Evolutionary conservation across 2,329 filamentous ascomycete species (phyloP).

Genomic region (Xylariaceae sp.): DNA sequence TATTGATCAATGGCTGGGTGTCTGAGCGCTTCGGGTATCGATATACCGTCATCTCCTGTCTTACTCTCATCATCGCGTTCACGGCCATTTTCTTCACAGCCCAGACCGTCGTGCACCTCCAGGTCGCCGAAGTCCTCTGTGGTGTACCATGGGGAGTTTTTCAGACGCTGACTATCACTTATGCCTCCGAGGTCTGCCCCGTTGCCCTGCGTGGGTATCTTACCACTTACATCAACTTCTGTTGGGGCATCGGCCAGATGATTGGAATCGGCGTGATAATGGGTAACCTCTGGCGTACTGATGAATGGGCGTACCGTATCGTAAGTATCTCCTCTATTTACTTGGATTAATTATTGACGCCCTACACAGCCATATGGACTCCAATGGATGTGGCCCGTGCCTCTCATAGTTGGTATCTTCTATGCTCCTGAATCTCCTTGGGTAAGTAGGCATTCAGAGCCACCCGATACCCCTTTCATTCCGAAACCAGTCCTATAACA

Average conservation of each 20-base stretch:
- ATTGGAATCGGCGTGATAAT: conserved; percentile 75
- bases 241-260: conserved; percentile 76
- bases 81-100: conserved; percentile 69
- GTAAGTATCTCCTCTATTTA: conserved; percentile 16
- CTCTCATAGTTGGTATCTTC: conserved; percentile 65
- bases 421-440: conserved; percentile 73
- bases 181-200: conserved; percentile 73
- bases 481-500: not conserved
- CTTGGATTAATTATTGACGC: conserved; percentile 9
- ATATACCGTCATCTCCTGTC: conserved; percentile 62
- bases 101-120: conserved; percentile 58
- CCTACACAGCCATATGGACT: conserved; percentile 60
- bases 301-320: conserved; percentile 68
- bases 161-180: conserved; percentile 63
- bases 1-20: conserved; percentile 66
- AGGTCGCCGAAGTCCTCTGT: conserved; percentile 64
- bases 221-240: conserved; percentile 76
- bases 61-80: conserved; percentile 57
- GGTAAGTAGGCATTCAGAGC: not conserved
- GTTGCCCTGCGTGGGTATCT: conserved; percentile 68
- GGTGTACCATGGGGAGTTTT: conserved; percentile 66
- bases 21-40: conserved; percentile 71
- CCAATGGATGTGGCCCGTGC: conserved; percentile 79
- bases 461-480: not conserved
- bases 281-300: conserved; percentile 64